These are phyloP conservation scores for Jasminum sambac DNA, from an alignment of 257 asterid species.

Conservation along the genomic window DNA sequence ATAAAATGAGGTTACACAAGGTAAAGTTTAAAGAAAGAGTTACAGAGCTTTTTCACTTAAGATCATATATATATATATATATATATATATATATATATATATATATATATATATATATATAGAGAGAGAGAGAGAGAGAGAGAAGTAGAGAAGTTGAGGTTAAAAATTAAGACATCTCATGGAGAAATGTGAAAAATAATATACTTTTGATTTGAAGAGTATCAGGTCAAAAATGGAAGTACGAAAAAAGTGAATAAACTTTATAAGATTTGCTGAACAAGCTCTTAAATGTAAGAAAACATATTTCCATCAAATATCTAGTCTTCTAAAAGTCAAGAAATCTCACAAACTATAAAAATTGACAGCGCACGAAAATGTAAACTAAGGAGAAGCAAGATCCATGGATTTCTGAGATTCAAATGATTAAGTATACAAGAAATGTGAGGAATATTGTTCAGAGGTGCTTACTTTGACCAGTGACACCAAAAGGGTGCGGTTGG, in stretches of 20 bases:
- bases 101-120: too few relatives aligned
- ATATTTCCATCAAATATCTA: neutral
- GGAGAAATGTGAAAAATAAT: too few relatives aligned
- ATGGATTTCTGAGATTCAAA: neutral
- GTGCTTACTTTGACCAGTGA: neutral
- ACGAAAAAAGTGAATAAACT: too few relatives aligned
- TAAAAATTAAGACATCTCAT: too few relatives aligned
- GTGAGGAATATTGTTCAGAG: neutral
- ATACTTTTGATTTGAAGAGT: too few relatives aligned
- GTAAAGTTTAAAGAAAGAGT: neutral
- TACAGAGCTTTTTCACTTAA: neutral
- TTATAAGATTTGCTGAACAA: too few relatives aligned
- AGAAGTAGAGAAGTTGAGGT: too few relatives aligned
- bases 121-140: too few relatives aligned
- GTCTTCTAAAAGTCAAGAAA: neutral
- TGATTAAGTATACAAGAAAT: neutral
- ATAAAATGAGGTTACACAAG: neutral
- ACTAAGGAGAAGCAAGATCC: neutral
- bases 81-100: too few relatives aligned
- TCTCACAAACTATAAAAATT: neutral
- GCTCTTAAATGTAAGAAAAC: too few relatives aligned
- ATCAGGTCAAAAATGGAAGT: too few relatives aligned
- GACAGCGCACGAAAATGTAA: neutral
- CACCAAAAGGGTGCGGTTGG: neutral
- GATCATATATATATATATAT: too few relatives aligned